Conservation (phyloP, 768 basidiomycete species). For the Boletus sp. region DNA sequence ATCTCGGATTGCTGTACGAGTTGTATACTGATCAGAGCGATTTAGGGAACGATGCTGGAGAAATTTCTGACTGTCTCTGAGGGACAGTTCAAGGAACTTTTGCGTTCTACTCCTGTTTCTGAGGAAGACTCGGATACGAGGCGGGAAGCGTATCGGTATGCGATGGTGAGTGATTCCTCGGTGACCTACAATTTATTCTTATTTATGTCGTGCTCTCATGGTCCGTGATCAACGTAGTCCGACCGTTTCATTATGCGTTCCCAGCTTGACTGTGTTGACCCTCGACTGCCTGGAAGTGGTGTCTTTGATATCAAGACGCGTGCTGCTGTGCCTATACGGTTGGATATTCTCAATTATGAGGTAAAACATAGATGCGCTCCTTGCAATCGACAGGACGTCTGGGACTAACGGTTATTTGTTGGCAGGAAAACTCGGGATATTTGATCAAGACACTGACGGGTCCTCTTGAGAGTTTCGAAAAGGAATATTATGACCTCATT, state of each 20-base stretch:
- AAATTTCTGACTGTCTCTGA: constrained; percentile 73
- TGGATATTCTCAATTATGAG: constrained; percentile 81
- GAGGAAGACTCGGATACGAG: constrained; percentile 33
- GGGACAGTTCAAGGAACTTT: constrained; percentile 56
- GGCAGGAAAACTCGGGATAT: constrained; percentile 77
- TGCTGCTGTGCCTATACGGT: constrained; percentile 76
- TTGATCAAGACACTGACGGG: constrained; percentile 65
- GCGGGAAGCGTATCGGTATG: constrained; percentile 82
- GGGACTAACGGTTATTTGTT: neutral
- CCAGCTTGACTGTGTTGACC: constrained; percentile 86
- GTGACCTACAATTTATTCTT: neutral
- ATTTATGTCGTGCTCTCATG: neutral
- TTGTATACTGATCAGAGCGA: neutral
- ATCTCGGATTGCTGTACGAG: neutral
- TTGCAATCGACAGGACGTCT: neutral
- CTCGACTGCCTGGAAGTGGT: constrained; percentile 79
- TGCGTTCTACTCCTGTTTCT: constrained; percentile 35
- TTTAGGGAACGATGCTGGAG: constrained; percentile 83
- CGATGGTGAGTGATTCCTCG: constrained; percentile 51
- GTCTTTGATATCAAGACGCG: constrained; percentile 97
- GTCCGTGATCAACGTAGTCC: constrained; percentile 26
- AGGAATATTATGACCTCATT: constrained; percentile 92
- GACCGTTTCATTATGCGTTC: constrained; percentile 82
- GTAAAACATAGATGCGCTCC: constrained; percentile 30
- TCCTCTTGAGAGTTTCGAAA: constrained; percentile 75